Conservation (phyloP, 2,329 filamentous ascomycete species). For the Talaromyces sp. region DNA sequence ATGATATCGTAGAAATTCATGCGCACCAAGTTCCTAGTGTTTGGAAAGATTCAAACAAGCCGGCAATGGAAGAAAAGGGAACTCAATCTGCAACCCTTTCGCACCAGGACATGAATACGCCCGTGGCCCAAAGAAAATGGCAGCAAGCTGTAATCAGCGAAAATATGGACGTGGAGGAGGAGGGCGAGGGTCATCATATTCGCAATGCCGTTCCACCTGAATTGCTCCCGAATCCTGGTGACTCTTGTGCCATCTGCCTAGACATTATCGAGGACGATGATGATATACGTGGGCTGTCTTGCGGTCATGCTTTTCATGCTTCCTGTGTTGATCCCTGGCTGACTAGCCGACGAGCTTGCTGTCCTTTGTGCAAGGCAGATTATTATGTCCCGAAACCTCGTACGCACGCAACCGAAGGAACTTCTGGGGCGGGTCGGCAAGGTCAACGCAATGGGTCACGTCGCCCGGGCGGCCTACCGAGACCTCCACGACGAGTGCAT, state of each 20-base stretch:
- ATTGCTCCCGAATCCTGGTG: constrained; percentile 77
- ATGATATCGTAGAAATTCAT: constrained; percentile 20
- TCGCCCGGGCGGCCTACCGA: constrained; percentile 28
- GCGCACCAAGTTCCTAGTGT: constrained; percentile 18
- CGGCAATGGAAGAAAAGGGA: constrained; percentile 20
- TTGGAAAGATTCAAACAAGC: constrained; percentile 6
- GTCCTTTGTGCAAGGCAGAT: constrained; percentile 95
- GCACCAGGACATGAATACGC: constrained; percentile 5
- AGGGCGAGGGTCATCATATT: constrained; percentile 77
- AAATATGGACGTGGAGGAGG: constrained; percentile 64
- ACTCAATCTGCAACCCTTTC: neutral
- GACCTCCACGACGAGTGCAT: constrained; percentile 39
- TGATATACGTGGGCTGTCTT: constrained; percentile 89
- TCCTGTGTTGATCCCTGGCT: constrained; percentile 96
- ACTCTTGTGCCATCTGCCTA: constrained; percentile 95
- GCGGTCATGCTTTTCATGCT: constrained; percentile 97
- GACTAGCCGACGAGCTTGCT: constrained; percentile 90
- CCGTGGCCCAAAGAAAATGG: constrained; percentile 23
- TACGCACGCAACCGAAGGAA: constrained; percentile 52
- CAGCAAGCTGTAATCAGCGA: constrained; percentile 33
- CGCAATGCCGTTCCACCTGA: constrained; percentile 80
- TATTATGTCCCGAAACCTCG: constrained; percentile 95
- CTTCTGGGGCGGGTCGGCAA: constrained; percentile 34
- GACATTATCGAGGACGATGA: constrained; percentile 94
- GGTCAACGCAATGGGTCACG: constrained; percentile 30